Evolutionary conservation across 2,329 filamentous ascomycete species (phyloP).

Genomic region (Cytospora leucostoma): DNA sequence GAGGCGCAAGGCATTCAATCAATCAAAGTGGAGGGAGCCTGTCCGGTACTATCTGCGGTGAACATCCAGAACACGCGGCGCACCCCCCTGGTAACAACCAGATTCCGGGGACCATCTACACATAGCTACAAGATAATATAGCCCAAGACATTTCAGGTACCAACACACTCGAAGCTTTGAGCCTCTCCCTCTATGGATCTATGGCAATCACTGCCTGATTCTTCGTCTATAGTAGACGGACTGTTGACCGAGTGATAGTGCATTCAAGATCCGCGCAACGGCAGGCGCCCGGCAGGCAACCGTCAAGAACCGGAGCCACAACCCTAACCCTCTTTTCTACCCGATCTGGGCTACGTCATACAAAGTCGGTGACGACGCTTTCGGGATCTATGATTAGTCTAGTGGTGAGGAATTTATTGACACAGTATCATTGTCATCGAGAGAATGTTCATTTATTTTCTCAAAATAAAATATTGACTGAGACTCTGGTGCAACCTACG

Average conservation of each 20-base stretch:
- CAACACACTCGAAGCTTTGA: neutral
- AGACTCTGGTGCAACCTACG: neutral
- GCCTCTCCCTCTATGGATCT: neutral
- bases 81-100: neutral
- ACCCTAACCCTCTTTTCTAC: neutral
- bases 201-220: neutral
- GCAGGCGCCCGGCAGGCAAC: neutral
- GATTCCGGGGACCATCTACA: neutral
- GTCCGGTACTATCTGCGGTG: neutral
- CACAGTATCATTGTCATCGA: neutral
- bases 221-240: neutral
- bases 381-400: no score
- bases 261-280: neutral
- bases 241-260: neutral
- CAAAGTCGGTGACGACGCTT: neutral
- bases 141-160: neutral
- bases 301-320: neutral
- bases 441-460: neutral
- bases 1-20: neutral
- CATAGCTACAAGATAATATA: neutral
- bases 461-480: neutral
- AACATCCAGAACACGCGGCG: constrained; percentile 3
- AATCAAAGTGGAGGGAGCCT: neutral
- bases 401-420: neutral
- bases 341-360: neutral